Base-by-base conservation (phyloP, 2,329 filamentous ascomycete species). In the Pleomassaria siparia region DNA sequence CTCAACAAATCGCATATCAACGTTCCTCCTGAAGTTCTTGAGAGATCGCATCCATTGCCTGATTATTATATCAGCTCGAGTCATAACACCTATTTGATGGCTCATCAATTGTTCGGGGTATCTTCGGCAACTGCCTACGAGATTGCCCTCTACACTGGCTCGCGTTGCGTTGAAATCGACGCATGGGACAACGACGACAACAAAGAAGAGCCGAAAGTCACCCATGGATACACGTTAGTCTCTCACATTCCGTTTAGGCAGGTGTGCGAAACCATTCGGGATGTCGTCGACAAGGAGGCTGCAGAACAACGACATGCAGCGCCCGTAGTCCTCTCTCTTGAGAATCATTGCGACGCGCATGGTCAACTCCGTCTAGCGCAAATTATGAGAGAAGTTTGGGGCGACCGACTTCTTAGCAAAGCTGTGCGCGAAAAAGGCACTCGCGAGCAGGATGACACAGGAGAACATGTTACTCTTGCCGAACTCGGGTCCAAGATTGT, bases 61-160 rank as follows among this genome's bases (percentile, higher is more conserved):
- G 83, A 87, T 54, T 89, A 89, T 68, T 88, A 84, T 60, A 82
- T 89, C 70, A 86, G 82, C 67, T 87, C 84, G 3, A 86, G 82
- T 54, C 86, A 89, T 72, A 89, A 89, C 67, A 89, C 86, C 0
- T 89, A 89, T 58, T 73, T 89, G 21, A 74, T 84, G 58, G 85
- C 84, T 0, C 83, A 88, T 64, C 86, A 89, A 69, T 79, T 89
- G 2, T 85, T 77, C 56, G 86, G 86, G 4, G 73, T 73, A 18
- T 86, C 83, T 1, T 81, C 80, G 2, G 82, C 83, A 7, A 72
- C 76, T 3, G 85, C 83, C 0, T 89, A 89, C 60, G 77, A 84
- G 58, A 81, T 76, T 5, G 82, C 83, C 0, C 72, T 89, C 13
- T 73, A 70, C 24, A 80, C 83, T 0, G 86, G 85, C 1, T 83